A percentile compares a stretch with the other conserved stretches of the same genome.
phyloP scores from a whole-genome alignment of 2,329 filamentous ascomycete genomes.

The Fusarium dlaminii region DNA sequence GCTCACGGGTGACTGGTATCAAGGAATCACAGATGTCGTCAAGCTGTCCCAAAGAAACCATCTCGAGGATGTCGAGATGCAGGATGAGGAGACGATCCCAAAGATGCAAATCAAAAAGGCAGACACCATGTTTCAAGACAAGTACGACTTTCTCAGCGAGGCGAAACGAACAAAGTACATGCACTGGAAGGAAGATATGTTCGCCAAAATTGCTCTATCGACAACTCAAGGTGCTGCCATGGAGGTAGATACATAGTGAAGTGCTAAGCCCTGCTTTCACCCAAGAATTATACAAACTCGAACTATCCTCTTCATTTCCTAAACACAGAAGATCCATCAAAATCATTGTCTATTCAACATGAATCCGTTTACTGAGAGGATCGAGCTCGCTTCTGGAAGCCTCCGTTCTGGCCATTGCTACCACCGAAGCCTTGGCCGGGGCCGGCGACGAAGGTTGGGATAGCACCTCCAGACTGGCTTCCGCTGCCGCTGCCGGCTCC shows the following conservation, averaged over 20 bases:
- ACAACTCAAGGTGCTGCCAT: conserved; percentile 43
- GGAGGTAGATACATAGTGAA: conserved; percentile 48
- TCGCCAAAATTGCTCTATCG: conserved; percentile 64
- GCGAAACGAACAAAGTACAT: conserved; percentile 68
- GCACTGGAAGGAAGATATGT: conserved; percentile 70
- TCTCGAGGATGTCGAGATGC: conserved; percentile 48
- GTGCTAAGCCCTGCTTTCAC: conserved; percentile 38
- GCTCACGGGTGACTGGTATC: conserved; percentile 72
- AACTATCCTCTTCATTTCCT: conserved; percentile 28
- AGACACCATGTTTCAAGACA: conserved; percentile 80
- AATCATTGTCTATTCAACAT: conserved; percentile 2
- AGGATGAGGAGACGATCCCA: conserved; percentile 46
- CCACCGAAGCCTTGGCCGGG: conserved; percentile 22
- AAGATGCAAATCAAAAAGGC: conserved; percentile 58
- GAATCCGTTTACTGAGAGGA: conserved; percentile 8
- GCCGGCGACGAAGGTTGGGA: conserved; percentile 28
- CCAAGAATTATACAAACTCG: conserved; percentile 35
- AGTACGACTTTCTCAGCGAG: conserved; percentile 76
- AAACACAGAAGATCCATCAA: conserved; percentile 12
- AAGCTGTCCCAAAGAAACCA: conserved; percentile 45
- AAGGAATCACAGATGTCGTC: conserved; percentile 65
- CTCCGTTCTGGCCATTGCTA: conserved; percentile 5
- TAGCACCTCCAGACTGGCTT: background rate
- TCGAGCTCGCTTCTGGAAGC: conserved; percentile 25
- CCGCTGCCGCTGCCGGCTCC: background rate